Evolutionary conservation across 2,329 filamentous ascomycete species (phyloP), one percentile per base, ranked within the genome.

Genomic region (Fusarium hainanense): DNA sequence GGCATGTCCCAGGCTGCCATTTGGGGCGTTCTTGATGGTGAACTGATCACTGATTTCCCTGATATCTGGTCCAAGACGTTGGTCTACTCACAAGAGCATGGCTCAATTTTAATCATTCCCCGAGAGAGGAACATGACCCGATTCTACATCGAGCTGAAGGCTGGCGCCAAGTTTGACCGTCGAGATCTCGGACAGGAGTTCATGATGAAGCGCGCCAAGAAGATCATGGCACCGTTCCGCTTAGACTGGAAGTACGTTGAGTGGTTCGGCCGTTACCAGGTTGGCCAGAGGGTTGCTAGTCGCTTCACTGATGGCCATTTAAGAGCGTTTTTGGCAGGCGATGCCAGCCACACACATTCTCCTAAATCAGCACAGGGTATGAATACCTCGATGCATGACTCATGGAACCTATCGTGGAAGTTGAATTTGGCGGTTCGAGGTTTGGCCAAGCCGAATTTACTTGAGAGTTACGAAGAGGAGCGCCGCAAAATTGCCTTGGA

Each of bases 61-160:
- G 90, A 93, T 73, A 86, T 93, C 50, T 93, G 90, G 90, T 91
- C 88, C 77, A 93, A 93, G 79, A 89, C 90, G 0, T 85, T 91
- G 1, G 84, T 92, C 10, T 90, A 90, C 69, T 90, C 88, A 4
- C 87, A 92, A 65, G 84, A 87, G 62, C 84, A 88, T 46, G 91
- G 91, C 4, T 91, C 90, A 0, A 88, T 93, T 47, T 83, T 93
- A n/a, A 90, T 92, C 77, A 90, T 93, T 55, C 91, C 91, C 7
- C 87, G 91, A 41, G 91, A 93, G 77, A 84, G 89, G 43, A 91
- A 91, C 74, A 88, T 93, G 85, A 93, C 90, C 1, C 86, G 91
- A 47, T 82, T 88, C 72, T 88, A 88, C 72, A 86, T 88, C 61
- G 85, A 88, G 77, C 82, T 88, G 57, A 87, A 87, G 77, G 80